Evolutionary conservation across 441 rosid species (phyloP), one percentile per base, ranked within the genome.

Genomic region (Jatropha podagrica): DNA sequence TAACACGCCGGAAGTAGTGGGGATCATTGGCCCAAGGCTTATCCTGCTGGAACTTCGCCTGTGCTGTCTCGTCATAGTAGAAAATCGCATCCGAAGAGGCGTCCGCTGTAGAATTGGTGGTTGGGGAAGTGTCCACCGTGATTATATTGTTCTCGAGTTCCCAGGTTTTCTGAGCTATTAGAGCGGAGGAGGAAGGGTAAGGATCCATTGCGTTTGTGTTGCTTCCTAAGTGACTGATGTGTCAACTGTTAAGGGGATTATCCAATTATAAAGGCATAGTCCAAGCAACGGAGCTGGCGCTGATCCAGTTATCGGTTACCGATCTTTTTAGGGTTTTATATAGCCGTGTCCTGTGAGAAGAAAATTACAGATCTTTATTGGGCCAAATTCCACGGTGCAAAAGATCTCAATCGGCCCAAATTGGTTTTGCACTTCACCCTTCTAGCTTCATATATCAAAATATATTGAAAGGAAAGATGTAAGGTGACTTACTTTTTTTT

Each of bases 81-180:
- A 96, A 96, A 40, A 96, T 96, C 1, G 91, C 69, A 72, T 95
- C 97, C 71, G 96, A 91, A 54, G 93, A 46, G 56, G 80, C 76
- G 74, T 73, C 82, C 72, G 77, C 71, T 44, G 81, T 52, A 1
- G 86, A 69, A 68, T 67, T 79, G 58, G 71, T 4, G 42, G 73
- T 68, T 5, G 81, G 67, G 9, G 90, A 81, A 7, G 85, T 78
- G 12, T 90, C 86, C 41, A 88, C 80, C 2, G 93, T 73, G 15
- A 89, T 83, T 75, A 96, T 90, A 79, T 87, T 88, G 91, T 96
- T 96, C 86, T 96, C 98, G 2, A 91, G 89, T 74, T 96, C 99
- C 99, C 99, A 96, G 40, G 97, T 96, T 77, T 88, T 94, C 87
- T 88, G 95, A 41, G 99, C 99, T 69, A 96, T 91, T n/a, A 78